Conservation (phyloP, 2,329 filamentous ascomycete genomes). For the Penicillium sp. region DNA sequence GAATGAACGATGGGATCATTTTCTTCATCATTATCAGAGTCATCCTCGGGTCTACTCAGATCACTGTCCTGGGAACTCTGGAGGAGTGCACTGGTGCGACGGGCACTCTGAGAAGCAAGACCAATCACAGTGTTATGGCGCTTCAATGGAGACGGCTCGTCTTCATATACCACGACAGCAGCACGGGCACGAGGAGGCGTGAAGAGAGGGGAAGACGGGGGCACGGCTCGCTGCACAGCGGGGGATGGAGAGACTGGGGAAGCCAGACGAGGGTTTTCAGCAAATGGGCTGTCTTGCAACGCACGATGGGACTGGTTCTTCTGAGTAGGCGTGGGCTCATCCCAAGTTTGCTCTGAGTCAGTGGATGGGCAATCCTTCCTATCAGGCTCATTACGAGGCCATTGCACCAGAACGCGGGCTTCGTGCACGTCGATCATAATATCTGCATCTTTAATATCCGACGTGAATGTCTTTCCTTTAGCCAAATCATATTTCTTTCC, state of each 20-base stretch:
- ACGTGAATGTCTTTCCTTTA: conserved; percentile 85
- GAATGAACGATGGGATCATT: conserved; percentile 91
- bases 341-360: conserved; percentile 65
- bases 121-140: conserved; percentile 25
- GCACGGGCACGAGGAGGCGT: conserved; percentile 42
- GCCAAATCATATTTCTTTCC: conserved; percentile 76
- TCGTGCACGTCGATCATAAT: conserved; percentile 96
- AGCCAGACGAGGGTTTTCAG: conserved; percentile 56
- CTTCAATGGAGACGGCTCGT: conserved; percentile 54
- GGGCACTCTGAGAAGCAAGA: conserved; percentile 31
- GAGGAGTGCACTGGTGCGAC: conserved; percentile 30
- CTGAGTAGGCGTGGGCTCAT: conserved; percentile 46
- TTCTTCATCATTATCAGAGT: conserved; percentile 80
- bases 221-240: conserved; percentile 44
- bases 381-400: conserved; percentile 57
- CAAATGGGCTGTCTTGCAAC: conserved; percentile 46
- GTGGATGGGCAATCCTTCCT: conserved; percentile 49
- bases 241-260: conserved; percentile 74
- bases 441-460: conserved; percentile 77
- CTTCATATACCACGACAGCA: conserved; percentile 64
- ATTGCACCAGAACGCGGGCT: conserved; percentile 78
- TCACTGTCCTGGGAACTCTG: conserved; percentile 35
- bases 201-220: conserved; percentile 40
- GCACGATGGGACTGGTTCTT: conserved; percentile 24
- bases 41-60: conserved; percentile 51